phyloP scores from a whole-genome alignment of 108 stramenopile genomes.

The Hondaea fermentalgiana region DNA sequence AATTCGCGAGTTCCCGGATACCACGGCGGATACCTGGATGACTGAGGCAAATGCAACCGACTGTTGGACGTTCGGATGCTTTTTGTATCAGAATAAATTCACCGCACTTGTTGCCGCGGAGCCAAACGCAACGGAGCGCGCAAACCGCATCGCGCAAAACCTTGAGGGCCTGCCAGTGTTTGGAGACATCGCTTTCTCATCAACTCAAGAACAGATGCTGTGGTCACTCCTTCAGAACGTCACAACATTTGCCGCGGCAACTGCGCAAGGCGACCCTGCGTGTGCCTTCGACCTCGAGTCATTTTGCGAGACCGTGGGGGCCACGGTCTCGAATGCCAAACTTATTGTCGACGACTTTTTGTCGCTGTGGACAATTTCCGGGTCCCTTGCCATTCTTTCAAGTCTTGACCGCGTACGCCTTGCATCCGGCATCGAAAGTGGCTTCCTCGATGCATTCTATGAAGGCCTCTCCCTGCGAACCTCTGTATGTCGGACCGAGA shows the following conservation, averaged over 20 bases:
- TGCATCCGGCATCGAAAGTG: background rate
- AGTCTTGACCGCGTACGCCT: background rate
- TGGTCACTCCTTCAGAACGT: background rate
- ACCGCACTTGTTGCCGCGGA: background rate
- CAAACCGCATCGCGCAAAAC: background rate
- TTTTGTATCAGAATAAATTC: background rate
- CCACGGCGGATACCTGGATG: background rate
- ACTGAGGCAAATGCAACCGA: background rate
- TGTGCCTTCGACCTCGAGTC: background rate
- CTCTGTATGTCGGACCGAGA: background rate
- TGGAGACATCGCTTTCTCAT: background rate
- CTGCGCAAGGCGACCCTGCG: background rate
- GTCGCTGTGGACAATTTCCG: background rate
- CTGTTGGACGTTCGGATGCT: background rate
- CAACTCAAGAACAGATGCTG: background rate
- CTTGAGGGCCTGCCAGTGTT: background rate
- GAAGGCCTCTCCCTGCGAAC: background rate
- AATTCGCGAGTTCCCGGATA: background rate
- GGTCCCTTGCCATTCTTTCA: background rate
- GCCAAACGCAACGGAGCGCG: background rate
- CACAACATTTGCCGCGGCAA: background rate
- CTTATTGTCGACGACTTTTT: background rate
- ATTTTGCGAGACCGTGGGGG: background rate
- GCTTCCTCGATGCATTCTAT: background rate
- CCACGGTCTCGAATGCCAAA: background rate